Percentiles rank a stretch among this genome's conserved stretches.
phyloP scores from a whole-genome alignment of 2,329 filamentous ascomycete genomes.

The Magnaporthiopsis incrustans region DNA sequence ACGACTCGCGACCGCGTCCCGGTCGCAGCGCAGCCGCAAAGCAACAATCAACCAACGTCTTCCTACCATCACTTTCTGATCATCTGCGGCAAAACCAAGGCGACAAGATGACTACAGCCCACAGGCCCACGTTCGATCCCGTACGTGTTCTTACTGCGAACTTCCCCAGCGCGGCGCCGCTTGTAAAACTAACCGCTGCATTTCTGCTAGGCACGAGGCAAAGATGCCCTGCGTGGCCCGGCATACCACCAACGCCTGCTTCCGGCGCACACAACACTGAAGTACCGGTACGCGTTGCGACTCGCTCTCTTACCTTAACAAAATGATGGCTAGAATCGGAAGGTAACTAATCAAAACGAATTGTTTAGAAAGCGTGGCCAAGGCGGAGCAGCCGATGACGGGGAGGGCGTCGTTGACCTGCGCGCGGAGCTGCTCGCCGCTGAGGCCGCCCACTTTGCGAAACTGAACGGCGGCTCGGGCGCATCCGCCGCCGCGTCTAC shows the following conservation, averaged over 20 bases:
- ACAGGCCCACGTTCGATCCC: conserved; percentile 93
- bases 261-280: conserved; percentile 87
- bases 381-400: conserved; percentile 65
- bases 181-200: conserved; percentile 17
- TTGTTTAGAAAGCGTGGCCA: conserved; percentile 66
- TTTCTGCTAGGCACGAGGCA: conserved; percentile 65
- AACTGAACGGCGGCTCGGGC: conserved; percentile 60
- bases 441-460: conserved; percentile 80
- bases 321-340: background rate
- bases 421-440: conserved; percentile 83
- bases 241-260: conserved; percentile 95
- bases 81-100: background rate
- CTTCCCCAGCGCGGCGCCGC: background rate
- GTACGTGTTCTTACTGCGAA: conserved; percentile 37
- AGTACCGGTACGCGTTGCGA: conserved; percentile 55
- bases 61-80: background rate
- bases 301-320: background rate
- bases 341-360: conserved; percentile 13
- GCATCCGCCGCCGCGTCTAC: conserved; percentile 34
- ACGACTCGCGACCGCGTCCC: background rate
- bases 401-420: conserved; percentile 58
- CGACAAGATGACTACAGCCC: conserved; percentile 56
- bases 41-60: background rate
- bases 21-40: background rate
- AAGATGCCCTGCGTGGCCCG: conserved; percentile 86